phyloP scores from a whole-genome alignment of 805 yeast species.

The Clavispora santaluciae region DNA sequence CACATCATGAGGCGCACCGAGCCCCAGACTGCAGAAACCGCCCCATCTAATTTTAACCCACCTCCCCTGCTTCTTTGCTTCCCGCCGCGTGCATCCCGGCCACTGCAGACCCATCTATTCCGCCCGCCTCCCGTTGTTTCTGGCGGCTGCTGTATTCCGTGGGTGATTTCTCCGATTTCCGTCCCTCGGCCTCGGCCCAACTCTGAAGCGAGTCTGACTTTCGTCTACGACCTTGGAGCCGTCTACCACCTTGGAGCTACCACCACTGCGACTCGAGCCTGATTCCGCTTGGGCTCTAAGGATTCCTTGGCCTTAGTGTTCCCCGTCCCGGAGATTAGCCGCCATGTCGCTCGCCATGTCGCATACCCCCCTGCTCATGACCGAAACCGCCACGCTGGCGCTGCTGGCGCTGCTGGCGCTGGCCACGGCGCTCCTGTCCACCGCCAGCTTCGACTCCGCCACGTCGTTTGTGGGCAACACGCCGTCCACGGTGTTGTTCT shows the following conservation, averaged over 20 bases:
- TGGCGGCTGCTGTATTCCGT: no score
- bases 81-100: no score
- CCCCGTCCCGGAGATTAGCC: background rate
- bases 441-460: background rate
- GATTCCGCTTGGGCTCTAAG: no score
- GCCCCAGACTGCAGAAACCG: background rate
- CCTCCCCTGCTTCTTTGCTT: background rate
- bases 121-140: no score
- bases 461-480: constrained; percentile 37
- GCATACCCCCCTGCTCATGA: background rate
- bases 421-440: background rate
- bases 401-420: background rate
- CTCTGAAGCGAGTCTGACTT: no score
- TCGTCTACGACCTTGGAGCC: no score
- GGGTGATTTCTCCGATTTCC: no score
- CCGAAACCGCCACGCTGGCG: background rate
- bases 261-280: no score
- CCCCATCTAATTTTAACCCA: background rate
- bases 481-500: constrained; percentile 61
- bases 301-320: no score
- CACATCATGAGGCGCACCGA: background rate
- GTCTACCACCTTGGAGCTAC: no score
- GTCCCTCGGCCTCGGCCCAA: no score
- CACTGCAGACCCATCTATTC: background rate
- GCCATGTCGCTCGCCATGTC: background rate